Conservation (phyloP, 345 rosid genomes). For the Aquilaria sinensis region DNA sequence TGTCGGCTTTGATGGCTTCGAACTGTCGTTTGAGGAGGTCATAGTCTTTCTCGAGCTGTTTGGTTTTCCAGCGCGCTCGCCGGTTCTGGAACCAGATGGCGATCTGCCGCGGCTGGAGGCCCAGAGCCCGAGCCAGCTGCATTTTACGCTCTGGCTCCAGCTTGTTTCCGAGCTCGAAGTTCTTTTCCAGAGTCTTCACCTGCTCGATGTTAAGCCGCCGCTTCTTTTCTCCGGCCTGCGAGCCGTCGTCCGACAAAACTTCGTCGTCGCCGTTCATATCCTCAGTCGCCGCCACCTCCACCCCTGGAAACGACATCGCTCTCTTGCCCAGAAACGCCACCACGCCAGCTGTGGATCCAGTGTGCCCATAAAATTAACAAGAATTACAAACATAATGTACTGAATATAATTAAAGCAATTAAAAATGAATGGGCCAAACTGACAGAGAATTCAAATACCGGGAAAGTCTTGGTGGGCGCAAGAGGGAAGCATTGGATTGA, state of each 20-base stretch:
- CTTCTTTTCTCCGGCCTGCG: conserved; percentile 93
- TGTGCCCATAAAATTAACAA: neutral
- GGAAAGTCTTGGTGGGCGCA: conserved; percentile 74
- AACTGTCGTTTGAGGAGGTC: conserved; percentile 77
- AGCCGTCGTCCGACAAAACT: conserved; percentile 75
- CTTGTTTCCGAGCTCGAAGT: conserved; percentile 91
- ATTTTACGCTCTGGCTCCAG: conserved; percentile 98
- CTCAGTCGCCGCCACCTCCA: conserved; percentile 39
- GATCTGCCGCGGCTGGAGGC: conserved; percentile 94
- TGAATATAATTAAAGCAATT: neutral
- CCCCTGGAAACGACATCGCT: conserved; percentile 58
- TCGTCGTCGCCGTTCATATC: conserved; percentile 72
- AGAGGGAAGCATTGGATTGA: conserved; percentile 61
- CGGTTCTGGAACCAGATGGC: conserved; percentile 98
- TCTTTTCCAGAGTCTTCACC: conserved; percentile 90
- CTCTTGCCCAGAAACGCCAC: conserved; percentile 83
- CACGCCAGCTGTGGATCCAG: conserved; percentile 45
- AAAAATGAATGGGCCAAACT: neutral
- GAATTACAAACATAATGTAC: neutral
- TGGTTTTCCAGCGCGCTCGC: conserved; percentile 96
- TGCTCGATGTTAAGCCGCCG: conserved; percentile 92
- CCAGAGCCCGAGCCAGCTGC: conserved; percentile 91
- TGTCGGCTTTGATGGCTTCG: conserved; percentile 73
- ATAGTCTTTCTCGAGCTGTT: conserved; percentile 93
- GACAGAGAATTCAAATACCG: conserved; percentile 26